phyloP scores from a whole-genome alignment of 2,329 filamentous ascomycete genomes.

The Fusarium sp. region DNA sequence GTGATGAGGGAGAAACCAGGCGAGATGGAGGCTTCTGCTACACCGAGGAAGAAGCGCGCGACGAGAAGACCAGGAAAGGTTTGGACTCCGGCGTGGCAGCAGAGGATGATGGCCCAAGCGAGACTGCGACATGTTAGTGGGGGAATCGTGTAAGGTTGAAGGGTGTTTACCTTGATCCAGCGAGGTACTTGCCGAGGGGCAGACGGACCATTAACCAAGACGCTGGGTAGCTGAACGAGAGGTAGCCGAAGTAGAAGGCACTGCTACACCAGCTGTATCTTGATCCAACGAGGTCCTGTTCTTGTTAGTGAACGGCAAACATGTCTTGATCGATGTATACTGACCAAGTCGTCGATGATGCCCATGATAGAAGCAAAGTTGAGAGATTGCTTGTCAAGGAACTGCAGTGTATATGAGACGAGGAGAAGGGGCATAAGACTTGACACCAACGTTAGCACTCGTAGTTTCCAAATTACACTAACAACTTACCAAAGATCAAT shows the following conservation, averaged over 20 bases:
- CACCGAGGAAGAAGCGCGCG: conserved; percentile 35
- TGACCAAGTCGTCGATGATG: conserved; percentile 33
- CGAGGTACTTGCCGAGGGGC: conserved; percentile 31
- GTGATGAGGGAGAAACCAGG: conserved; percentile 36
- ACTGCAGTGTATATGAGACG: conserved; percentile 38
- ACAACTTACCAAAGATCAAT: conserved; percentile 30
- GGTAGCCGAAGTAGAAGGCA: conserved; percentile 37
- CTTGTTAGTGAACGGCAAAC: neutral
- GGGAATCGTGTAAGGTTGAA: rapidly evolving
- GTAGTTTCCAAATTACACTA: too few species aligned
- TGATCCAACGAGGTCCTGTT: conserved; percentile 19
- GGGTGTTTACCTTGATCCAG: conserved; percentile 18
- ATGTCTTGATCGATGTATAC: rapidly evolving
- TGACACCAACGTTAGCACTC: neutral
- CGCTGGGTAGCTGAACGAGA: conserved; percentile 36
- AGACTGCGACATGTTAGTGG: conserved; percentile 2
- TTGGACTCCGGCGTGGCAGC: conserved; percentile 33
- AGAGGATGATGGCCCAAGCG: conserved; percentile 26
- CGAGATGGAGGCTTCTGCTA: conserved; percentile 37
- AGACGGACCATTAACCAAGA: conserved; percentile 37
- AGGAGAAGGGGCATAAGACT: conserved; percentile 33
- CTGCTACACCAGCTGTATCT: conserved; percentile 38
- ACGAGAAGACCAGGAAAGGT: conserved; percentile 26
- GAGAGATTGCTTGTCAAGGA: conserved; percentile 38
- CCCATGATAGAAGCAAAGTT: conserved; percentile 40